These are phyloP conservation scores for Penicillium palitans DNA, from an alignment of 2,329 filamentous ascomycete genomes.

Conservation along the genomic window DNA sequence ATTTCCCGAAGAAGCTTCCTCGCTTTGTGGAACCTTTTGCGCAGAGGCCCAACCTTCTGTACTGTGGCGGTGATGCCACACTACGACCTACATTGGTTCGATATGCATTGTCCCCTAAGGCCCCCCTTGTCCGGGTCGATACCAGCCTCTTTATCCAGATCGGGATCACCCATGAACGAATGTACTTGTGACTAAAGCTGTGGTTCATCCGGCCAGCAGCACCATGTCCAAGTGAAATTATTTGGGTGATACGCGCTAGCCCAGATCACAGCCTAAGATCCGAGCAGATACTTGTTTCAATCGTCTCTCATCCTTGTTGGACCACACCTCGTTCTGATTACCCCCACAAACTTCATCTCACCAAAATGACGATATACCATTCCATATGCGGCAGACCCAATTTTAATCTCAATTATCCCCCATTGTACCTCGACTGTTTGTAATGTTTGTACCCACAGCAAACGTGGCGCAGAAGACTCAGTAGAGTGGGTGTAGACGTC, in stretches of 20 bases:
- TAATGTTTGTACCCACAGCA: not conserved
- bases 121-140: not conserved
- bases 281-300: not conserved
- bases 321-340: not conserved
- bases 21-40: not conserved
- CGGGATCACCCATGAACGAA: not conserved
- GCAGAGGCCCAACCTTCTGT: not conserved
- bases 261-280: not conserved
- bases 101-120: not conserved
- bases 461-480: not conserved
- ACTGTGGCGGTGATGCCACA: not conserved
- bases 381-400: not conserved
- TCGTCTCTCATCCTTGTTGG: not conserved
- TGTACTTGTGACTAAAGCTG: not conserved
- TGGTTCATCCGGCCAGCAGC: not conserved
- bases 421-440: not conserved
- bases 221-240: too few relatives aligned
- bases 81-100: not conserved
- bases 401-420: not conserved
- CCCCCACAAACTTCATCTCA: not conserved
- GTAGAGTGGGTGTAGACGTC: conserved; percentile 1
- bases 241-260: not conserved
- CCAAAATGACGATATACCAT: not conserved
- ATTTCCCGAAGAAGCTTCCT: not conserved
- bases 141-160: not conserved